phyloP scores from a whole-genome alignment of 768 basidiomycete genomes.

The Pleurotus ostreatus region DNA sequence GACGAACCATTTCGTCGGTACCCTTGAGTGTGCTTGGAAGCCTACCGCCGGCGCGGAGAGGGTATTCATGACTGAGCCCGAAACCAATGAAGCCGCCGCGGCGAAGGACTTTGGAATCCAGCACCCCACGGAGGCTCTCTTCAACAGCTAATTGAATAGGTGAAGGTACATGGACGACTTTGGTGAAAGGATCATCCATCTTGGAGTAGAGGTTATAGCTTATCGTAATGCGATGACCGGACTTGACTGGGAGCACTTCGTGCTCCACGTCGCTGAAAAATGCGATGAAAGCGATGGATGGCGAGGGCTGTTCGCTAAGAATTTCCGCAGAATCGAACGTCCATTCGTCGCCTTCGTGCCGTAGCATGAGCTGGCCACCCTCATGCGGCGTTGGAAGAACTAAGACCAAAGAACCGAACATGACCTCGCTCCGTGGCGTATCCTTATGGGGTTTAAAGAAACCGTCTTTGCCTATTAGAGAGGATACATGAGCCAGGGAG shows the following conservation, averaged over 20 bases:
- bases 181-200: not conserved
- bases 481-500: not conserved
- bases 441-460: conserved; percentile 42
- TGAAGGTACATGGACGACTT: not conserved
- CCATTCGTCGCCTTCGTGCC: conserved; percentile 23
- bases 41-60: not conserved
- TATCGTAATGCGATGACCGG: conserved; percentile 35
- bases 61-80: not conserved
- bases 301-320: not conserved
- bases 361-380: conserved; percentile 33
- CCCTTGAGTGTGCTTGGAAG: not conserved
- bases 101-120: not conserved
- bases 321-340: conserved; percentile 26
- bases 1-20: not conserved
- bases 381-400: conserved; percentile 36
- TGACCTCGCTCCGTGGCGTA: conserved; percentile 29
- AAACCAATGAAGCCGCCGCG: not conserved
- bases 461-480: conserved; percentile 19
- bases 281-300: conserved; percentile 29
- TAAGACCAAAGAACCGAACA: conserved; percentile 41
- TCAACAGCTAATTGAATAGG: not conserved
- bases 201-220: conserved; percentile 36
- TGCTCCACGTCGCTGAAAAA: conserved; percentile 38
- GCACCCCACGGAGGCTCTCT: not conserved
- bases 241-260: conserved; percentile 29